Base-by-base conservation (phyloP, 371 early-diverging fungal species). In the Saksenaea oblongispora region DNA sequence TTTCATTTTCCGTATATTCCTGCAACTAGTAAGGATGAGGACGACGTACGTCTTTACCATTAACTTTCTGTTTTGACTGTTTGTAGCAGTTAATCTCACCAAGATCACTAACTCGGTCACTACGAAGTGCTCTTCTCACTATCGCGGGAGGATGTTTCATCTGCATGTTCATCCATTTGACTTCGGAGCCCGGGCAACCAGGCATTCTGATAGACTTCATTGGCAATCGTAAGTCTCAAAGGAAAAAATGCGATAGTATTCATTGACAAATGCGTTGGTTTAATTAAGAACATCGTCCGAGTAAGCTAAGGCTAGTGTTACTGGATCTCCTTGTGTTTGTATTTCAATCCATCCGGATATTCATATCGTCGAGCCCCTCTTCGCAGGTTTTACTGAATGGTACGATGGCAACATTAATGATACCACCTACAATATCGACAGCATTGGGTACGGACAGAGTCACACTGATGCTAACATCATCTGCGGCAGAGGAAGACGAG, bases 191-290 rank as follows among this genome's bases (percentile, higher is more conserved):
- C 11, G 80, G 74, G 0, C 68, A 75, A 47, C 72, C 78, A 17
- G 78, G 80, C 11, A 69, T 80, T 22, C 70, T 80, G n/a, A 74
- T 80, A 58, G 80, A 80, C 59, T 80, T 80, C 56, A 63, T 80
- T 31, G 80, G 78, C 27, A 77, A 77, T 39, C 71, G 80, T 77
- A 75, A 66, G 67, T 59, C 18, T 10, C 1, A 17, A n/a, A 27
- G 9, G 41, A 18, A 34, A 28, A 31, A 24, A 18, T n/a, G 14
- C 15, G 28, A 41, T 5, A 14, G 13, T 10, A n/a, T 59, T 15
- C 42, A 3, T 44, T 26, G n/a, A 42, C 41, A 28, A 28, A 18
- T 15, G 8, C 4, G 22, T 22, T 47, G 22, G 9, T 22, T 22
- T 22, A 18, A 39, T 11, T 2, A 47, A 80, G 80, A 75, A 35